Percentiles rank a stretch among this genome's conserved stretches.
Conservation (phyloP, 768 basidiomycete genomes). For the Pisolithus tinctorius region DNA sequence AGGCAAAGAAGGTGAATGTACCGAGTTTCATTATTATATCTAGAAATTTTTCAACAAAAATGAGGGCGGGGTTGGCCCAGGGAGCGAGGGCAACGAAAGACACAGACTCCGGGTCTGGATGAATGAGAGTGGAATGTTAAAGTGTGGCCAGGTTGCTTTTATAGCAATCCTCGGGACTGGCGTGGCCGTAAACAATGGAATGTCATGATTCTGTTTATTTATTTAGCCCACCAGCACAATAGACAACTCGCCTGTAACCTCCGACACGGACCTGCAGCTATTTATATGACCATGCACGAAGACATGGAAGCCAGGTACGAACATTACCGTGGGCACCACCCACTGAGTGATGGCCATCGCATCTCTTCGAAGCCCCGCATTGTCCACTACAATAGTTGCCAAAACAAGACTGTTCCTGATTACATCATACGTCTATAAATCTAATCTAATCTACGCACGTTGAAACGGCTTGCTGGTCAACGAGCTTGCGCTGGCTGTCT, state of each 20-base stretch:
- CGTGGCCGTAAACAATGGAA: conserved; percentile 12
- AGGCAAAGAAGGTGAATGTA: conserved; percentile 26
- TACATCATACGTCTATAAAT: no score
- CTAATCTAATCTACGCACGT: not conserved
- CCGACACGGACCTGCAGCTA: not conserved
- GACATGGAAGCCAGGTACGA: not conserved
- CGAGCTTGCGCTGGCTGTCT: no score
- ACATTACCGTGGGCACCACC: conserved; percentile 3
- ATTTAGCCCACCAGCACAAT: conserved; percentile 6
- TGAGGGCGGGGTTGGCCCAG: conserved; percentile 4
- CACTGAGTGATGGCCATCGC: not conserved
- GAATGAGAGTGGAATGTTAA: conserved; percentile 12
- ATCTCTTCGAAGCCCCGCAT: not conserved
- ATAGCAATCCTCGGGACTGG: conserved; percentile 12
- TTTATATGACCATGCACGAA: not conserved
- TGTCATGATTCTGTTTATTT: no score
- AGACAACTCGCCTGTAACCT: not conserved
- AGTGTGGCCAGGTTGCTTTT: not conserved
- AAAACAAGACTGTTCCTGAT: not conserved
- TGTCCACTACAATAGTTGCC: not conserved
- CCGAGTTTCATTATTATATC: conserved; percentile 36
- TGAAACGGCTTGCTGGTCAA: no score
- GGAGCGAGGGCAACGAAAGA: not conserved
- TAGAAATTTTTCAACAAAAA: conserved; percentile 1
- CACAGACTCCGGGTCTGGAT: conserved; percentile 1